phyloP scores from a whole-genome alignment of 805 yeast genomes.

The Candida ovalis region DNA sequence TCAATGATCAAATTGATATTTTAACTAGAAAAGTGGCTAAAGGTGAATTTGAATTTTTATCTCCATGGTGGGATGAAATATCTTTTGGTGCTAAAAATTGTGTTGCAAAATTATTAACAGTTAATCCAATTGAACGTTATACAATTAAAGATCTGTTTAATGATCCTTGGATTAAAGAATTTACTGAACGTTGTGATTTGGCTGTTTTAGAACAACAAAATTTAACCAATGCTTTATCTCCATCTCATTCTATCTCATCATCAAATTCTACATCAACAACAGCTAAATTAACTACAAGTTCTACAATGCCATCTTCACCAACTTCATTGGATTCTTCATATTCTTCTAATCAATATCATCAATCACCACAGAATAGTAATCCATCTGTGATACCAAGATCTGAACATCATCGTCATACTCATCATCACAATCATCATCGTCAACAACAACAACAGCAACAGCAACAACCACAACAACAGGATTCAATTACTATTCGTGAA shows the following conservation, averaged over 20 bases:
- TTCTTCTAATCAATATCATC: not conserved
- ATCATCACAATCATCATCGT: not conserved
- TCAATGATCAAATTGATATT: conserved; percentile 73
- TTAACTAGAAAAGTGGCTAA: conserved; percentile 76
- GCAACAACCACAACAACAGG: not conserved
- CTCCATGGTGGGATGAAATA: conserved; percentile 91
- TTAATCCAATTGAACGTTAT: conserved; percentile 64
- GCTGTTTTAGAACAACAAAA: conserved; percentile 18
- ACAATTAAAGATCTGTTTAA: conserved; percentile 66
- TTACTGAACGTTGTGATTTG: conserved; percentile 28
- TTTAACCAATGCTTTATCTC: not conserved
- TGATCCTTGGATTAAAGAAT: conserved; percentile 69
- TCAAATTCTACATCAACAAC: not conserved
- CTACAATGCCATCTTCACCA: not conserved
- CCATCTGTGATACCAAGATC: too few relatives aligned
- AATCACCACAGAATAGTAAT: not conserved
- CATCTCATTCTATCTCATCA: conserved; percentile 1
- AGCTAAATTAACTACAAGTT: not conserved
- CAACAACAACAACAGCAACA: conserved; percentile 15
- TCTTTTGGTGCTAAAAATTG: conserved; percentile 64
- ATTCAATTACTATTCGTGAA: not conserved
- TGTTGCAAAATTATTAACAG: conserved; percentile 63
- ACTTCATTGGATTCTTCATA: not conserved
- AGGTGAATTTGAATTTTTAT: conserved; percentile 70
- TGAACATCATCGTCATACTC: not conserved